These are phyloP conservation scores for Anthostomella pinea DNA, from an alignment of 2,329 filamentous ascomycete species.

Conservation along the genomic window DNA sequence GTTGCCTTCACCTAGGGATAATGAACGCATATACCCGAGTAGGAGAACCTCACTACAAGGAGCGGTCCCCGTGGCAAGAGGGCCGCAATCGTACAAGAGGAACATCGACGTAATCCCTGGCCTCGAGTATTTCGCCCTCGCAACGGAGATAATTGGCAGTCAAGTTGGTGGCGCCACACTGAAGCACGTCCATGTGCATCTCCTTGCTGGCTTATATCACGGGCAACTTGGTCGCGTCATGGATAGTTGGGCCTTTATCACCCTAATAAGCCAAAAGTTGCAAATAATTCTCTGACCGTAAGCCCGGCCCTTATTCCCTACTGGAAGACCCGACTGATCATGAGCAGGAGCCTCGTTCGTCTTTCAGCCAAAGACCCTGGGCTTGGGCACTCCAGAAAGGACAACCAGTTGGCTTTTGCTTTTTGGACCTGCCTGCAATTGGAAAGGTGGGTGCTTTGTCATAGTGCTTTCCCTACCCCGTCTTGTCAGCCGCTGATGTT, in stretches of 20 bases:
- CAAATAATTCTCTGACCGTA: constrained; percentile 75
- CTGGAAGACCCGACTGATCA: constrained; percentile 5
- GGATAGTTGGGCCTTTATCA: constrained; percentile 71
- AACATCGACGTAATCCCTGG: constrained; percentile 89
- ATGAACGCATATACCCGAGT: constrained; percentile 43
- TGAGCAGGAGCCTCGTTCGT: constrained; percentile 46
- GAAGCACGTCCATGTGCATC: constrained; percentile 78
- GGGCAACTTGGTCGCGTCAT: constrained; percentile 83
- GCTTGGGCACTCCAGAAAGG: constrained; percentile 40
- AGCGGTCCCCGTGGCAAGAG: constrained; percentile 25
- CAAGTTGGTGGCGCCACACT: constrained; percentile 76
- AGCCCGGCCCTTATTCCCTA: constrained; percentile 34
- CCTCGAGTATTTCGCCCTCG: constrained; percentile 83
- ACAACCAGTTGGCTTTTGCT: constrained; percentile 69
- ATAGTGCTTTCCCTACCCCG: constrained; percentile 3
- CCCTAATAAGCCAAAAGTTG: constrained; percentile 53
- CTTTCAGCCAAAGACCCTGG: constrained; percentile 36
- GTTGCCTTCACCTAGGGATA: constrained; percentile 51
- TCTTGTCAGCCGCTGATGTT: constrained; percentile 22
- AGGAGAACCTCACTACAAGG: constrained; percentile 53
- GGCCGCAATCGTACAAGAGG: constrained; percentile 35
- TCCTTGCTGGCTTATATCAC: constrained; percentile 84
- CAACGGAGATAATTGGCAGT: constrained; percentile 80
- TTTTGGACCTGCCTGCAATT: constrained; percentile 95
- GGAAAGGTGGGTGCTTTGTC: constrained; percentile 62